phyloP scores from a whole-genome alignment of 2,329 filamentous ascomycete species.

The Colletotrichum sp. region DNA sequence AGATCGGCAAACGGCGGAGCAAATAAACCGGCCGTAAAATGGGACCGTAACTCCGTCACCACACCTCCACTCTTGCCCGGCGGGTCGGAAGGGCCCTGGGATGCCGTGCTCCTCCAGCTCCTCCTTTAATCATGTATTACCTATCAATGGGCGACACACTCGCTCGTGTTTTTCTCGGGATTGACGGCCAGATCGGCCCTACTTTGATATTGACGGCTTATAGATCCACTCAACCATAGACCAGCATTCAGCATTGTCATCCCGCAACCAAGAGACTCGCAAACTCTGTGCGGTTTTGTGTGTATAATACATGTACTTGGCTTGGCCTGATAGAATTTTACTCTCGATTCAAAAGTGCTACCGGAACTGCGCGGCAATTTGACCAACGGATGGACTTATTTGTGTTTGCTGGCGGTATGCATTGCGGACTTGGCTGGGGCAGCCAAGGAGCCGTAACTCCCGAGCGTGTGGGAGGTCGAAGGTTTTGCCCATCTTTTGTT shows the following conservation, averaged over 20 bases:
- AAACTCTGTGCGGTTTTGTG: neutral
- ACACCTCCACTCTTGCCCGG: neutral
- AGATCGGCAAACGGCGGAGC: slow-evolving; percentile 74
- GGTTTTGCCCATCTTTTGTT: neutral
- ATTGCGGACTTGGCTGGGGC: neutral
- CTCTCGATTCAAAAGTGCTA: neutral
- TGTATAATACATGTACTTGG: slow-evolving; percentile 5
- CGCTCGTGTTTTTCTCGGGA: neutral
- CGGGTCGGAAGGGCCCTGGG: neutral
- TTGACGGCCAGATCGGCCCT: neutral
- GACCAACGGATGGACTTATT: neutral
- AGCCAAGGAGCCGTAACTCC: neutral
- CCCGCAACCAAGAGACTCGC: neutral
- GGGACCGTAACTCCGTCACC: neutral
- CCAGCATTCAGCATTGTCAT: neutral
- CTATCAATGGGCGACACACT: neutral
- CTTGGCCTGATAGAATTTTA: slow-evolving; percentile 16
- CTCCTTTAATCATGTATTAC: slow-evolving; percentile 2
- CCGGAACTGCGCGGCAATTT: slow-evolving; percentile 4
- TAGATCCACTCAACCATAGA: slow-evolving; percentile 19
- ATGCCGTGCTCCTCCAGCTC: neutral
- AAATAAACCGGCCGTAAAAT: neutral
- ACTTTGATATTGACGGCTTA: slow-evolving; percentile 2
- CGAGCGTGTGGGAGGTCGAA: neutral
- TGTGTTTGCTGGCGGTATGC: neutral